Evolutionary conservation across 306 rosid species (phyloP).

Genomic region (Malus orientalis): DNA sequence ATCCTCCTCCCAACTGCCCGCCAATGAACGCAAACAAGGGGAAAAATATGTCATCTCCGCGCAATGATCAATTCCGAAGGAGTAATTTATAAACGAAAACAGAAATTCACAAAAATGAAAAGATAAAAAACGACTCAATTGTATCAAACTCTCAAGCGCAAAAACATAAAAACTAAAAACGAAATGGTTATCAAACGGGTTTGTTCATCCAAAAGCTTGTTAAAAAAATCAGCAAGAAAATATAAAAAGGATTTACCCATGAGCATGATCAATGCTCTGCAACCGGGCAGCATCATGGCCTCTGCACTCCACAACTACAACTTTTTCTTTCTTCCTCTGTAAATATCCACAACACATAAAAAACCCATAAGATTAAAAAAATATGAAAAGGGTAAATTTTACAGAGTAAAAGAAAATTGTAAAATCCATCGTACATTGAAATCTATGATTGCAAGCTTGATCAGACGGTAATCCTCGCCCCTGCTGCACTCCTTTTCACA

Average conservation of each 20-base stretch:
- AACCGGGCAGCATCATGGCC: conserved; percentile 96
- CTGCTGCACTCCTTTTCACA: conserved; percentile 98
- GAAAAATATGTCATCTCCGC: conserved; percentile 1
- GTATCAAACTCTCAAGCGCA: not conserved
- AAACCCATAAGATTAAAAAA: not conserved
- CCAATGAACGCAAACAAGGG: conserved; percentile 14
- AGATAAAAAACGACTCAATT: not conserved
- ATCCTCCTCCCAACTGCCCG: conserved; percentile 81
- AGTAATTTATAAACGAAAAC: not conserved
- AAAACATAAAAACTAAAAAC: not conserved
- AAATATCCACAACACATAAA: too few species aligned
- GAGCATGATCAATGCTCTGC: conserved; percentile 63
- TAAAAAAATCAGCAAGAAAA: conserved; percentile 4
- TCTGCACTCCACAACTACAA: conserved; percentile 67
- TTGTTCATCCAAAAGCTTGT: not conserved
- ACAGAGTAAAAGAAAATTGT: not conserved
- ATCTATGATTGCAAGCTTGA: conserved; percentile 84
- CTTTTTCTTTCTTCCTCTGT: conserved; percentile 65
- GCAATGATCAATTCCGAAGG: not conserved
- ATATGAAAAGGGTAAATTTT: not conserved
- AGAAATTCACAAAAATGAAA: not conserved
- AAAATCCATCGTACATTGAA: conserved; percentile 45
- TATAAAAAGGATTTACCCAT: conserved; percentile 51
- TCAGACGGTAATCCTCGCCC: conserved; percentile 91
- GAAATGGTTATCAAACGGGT: not conserved